Conservation (phyloP, 176 grass and related monocot species). For the bread wheat (Triticum aestivum) region IWGSC_CS_RefSeq_v2.1 NC_057799.1:604540776-604541275, state of each 20-base stretch:
- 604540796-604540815: not conserved
- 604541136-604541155: not conserved
- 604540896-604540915: not conserved
- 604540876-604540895: not conserved
- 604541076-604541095: not conserved
- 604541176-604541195: not conserved
- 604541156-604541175: too few relatives aligned
- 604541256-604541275: too few relatives aligned
- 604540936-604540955: too few relatives aligned
- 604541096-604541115: not conserved
- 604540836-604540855: not conserved
- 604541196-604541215: not conserved
- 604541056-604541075: not conserved
- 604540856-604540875: not conserved
- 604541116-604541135: not conserved
- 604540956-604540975: too few relatives aligned
- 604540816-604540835: not conserved
- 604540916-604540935: not conserved
- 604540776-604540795: not conserved
- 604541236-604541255: too few relatives aligned
- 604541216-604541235: not conserved
- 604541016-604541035: constrained; percentile 14
- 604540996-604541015: constrained; percentile 20
- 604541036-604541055: too few relatives aligned
- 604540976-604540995: not conserved